Evolutionary conservation across 2,329 filamentous ascomycete species (phyloP), one percentile per base, ranked within the genome.

Genomic region (Rutstroemia sp.): DNA sequence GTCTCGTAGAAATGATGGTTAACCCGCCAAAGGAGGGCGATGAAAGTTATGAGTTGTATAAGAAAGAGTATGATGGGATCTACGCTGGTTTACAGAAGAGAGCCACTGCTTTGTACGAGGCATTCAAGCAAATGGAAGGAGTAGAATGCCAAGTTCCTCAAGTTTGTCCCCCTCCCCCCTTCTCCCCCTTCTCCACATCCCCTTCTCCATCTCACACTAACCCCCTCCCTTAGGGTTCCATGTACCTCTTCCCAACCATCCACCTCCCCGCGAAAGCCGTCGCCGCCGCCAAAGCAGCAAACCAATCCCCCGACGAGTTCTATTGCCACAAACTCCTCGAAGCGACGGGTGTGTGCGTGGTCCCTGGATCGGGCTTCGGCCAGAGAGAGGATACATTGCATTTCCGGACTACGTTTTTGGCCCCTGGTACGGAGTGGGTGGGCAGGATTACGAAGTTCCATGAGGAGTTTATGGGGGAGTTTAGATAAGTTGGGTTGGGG

Each of bases 211-310:
- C 27, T 49, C 37, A 18, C 25, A 37, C 9, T 19, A 37, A 44
- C 3, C 46, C 49, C 12, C 19, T 16, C 18, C 6, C 34, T n/a
- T 62, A 96, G 80, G 94, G 94, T 59, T 87, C 88, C 71, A 99
- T 99, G 94, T 99, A 99, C 77, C 87, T 99, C 67, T 99, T 97
- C 83, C 94, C 94, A 23, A 94, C 90, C 65, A 95, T 99, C 74
- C 83, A 78, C 37, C 78, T 99, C 23, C 83, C 94, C 1, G 65
- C 74, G 23, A 90, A 89, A 74, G 94, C 91, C 42, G 74, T 86
- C 60, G 85, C 86, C 62, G 89, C 88, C 16, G 94, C 94, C 38
- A 72, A 78, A 67, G 75, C 85, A 60, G 88, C 91, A 71, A 84
- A 83, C 66, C 87, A 88, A 68, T 77, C 79, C 12, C 75, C 92